Conservation (phyloP, 2,329 filamentous ascomycete genomes). For the Fusarium udum region DNA sequence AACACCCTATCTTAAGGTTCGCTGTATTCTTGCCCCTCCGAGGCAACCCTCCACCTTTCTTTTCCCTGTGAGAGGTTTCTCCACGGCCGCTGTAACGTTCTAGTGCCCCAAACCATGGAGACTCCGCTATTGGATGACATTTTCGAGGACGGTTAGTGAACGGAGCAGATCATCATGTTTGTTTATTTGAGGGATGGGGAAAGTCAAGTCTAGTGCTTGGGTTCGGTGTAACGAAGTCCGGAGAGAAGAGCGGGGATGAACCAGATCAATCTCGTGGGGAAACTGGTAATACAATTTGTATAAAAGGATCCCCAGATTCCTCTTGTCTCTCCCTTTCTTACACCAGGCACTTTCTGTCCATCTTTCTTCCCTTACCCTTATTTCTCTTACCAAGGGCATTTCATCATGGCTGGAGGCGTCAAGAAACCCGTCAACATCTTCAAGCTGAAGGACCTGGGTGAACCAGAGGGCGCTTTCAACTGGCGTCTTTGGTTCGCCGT, state of each 20-base stretch:
- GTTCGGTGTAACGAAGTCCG: conserved; percentile 23
- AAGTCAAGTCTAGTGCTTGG: not conserved
- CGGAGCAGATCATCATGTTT: not conserved
- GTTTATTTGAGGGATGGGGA: not conserved
- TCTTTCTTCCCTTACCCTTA: not conserved
- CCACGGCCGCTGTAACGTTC: conserved; percentile 22
- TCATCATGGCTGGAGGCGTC: conserved; percentile 58
- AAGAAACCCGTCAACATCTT: conserved; percentile 72
- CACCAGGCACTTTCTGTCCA: not conserved
- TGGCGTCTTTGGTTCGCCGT: conserved; percentile 83
- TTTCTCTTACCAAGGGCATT: not conserved
- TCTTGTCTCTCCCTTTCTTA: not conserved
- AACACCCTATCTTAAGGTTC: too few relatives aligned
- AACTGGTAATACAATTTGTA: not conserved
- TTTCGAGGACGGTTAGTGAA: not conserved
- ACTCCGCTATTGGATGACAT: conserved; percentile 22
- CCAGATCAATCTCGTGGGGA: conserved; percentile 9
- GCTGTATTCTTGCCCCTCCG: too few relatives aligned
- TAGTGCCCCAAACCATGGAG: conserved; percentile 9
- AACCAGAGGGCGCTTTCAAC: conserved; percentile 77
- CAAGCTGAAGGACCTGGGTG: conserved; percentile 68
- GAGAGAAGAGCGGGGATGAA: conserved; percentile 8
- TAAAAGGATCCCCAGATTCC: conserved; percentile 5
- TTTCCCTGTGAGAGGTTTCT: not conserved
- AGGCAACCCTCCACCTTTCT: not conserved